Conservation (phyloP, 2,329 filamentous ascomycete genomes). For the Colletotrichum sp. region DNA sequence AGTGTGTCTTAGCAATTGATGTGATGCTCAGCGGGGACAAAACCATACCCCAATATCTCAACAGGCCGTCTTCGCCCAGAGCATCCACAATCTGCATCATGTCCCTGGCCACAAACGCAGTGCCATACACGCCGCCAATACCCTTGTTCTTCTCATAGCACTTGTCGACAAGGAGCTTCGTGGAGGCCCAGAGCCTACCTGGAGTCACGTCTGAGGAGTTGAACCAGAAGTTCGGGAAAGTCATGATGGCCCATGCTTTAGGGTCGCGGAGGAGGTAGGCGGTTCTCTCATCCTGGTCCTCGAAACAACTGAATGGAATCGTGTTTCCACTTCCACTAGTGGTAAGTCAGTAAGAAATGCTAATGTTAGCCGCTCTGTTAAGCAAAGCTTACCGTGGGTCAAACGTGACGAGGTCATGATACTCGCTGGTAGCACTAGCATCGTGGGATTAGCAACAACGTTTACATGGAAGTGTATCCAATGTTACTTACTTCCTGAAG, state of each 20-base stretch:
- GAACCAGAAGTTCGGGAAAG: not conserved
- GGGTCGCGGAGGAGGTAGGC: not conserved
- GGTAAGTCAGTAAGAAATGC: not conserved
- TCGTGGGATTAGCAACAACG: not conserved
- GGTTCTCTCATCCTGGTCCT: not conserved
- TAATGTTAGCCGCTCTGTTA: fast-evolving
- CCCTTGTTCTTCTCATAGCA: conserved; percentile 27
- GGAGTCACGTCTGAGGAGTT: conserved; percentile 18
- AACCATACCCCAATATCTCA: conserved; percentile 42
- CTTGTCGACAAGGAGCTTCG: conserved; percentile 20
- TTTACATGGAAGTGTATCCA: not conserved
- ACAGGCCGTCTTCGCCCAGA: conserved; percentile 41
- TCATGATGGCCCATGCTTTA: not conserved
- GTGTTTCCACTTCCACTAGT: conserved; percentile 29
- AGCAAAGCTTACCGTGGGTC: conserved; percentile 26
- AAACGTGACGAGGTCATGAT: conserved; percentile 29
- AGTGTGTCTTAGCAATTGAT: not conserved
- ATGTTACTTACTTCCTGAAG: not conserved
- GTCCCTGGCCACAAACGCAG: conserved; percentile 47
- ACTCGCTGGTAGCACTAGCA: conserved; percentile 24
- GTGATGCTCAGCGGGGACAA: fast-evolving
- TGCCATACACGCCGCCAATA: conserved; percentile 40
- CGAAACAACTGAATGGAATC: conserved; percentile 28
- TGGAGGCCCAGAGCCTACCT: conserved; percentile 26
- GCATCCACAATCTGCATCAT: conserved; percentile 43